Base-by-base conservation (phyloP, 163 green algal genomes). In the Smithsoniella earleae region DNA sequence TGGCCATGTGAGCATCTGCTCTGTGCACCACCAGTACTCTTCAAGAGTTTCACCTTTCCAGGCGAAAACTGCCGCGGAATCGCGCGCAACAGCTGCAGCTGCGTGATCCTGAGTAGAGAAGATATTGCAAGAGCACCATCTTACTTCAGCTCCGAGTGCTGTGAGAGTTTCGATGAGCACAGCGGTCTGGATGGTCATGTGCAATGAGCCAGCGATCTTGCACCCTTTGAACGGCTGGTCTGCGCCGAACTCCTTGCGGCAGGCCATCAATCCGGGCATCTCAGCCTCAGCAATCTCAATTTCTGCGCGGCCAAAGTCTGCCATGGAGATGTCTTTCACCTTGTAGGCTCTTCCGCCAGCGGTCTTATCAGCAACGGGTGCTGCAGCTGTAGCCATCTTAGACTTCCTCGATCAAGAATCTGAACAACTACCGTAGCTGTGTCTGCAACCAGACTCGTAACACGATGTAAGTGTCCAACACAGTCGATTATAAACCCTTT, bases 1-100 rank as follows among this genome's bases (percentile, higher is more conserved):
- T 46, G 83, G 82, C 94, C 94, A 99, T 75, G 85, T 89, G 62
- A 99, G 87, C 58, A 83, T 82, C 80, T 93, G 86, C 86, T 97
- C 88, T 2, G 94, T 99, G 90, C 94, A 99, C 94, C 94, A 98
- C 94, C 93, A 98, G 91, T 99, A 99, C 89, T 99, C 95, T 89
- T 96, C 90, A 78, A 98, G 86, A 18, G 94, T 98, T 92, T 99
- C 95, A 54, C 95, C 95, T 81, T 87, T 89, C 95, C 95, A 99
- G 77, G 95, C 95, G 66, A 99, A 99, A 20, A 97, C 91, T 20
- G 91, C 81, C 20, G 87, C 89, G 5, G 87, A 92, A 84, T 98
- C 94, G 62, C 94, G 88, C 20, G 95, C 95, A 49, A 98, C 90
- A 38, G 90, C 95, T 6, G 95, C 93, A 10, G 95, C 95, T 44